Percentiles rank a stretch among this genome's conserved stretches.
phyloP scores from a whole-genome alignment of 2,329 filamentous ascomycete genomes.

The Scedosporium dehoogii region DNA sequence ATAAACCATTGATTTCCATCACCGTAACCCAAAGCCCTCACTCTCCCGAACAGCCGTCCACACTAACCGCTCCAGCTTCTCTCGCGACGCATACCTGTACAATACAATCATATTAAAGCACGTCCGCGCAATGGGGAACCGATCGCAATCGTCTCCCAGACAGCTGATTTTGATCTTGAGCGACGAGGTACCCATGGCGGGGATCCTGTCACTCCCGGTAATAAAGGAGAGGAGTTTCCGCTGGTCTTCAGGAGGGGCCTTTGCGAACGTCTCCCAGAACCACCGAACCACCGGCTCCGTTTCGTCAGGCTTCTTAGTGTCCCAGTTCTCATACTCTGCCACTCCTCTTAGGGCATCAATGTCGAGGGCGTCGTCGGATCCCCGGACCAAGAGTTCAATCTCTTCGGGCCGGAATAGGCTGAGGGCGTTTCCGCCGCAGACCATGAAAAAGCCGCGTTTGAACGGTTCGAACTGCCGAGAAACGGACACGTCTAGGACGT shows the following conservation, averaged over 20 bases:
- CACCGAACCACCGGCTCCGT: constrained; percentile 61
- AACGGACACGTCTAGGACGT: constrained; percentile 69
- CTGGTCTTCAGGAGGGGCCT: constrained; percentile 57
- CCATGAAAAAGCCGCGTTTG: constrained; percentile 86
- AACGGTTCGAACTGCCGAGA: constrained; percentile 84
- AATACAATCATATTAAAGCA: constrained; percentile 83
- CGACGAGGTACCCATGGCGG: constrained; percentile 75
- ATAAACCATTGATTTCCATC: constrained; percentile 13
- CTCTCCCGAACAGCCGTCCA: constrained; percentile 86
- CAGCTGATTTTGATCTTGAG: constrained; percentile 68
- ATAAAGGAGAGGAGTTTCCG: constrained; percentile 76
- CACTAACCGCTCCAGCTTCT: constrained; percentile 59
- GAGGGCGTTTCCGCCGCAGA: constrained; percentile 80
- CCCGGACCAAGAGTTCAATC: constrained; percentile 77
- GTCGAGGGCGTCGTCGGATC: constrained; percentile 75
- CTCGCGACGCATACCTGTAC: constrained; percentile 58
- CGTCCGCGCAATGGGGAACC: constrained; percentile 78
- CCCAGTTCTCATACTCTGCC: constrained; percentile 77
- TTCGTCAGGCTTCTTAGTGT: constrained; percentile 31
- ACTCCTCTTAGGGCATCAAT: constrained; percentile 66
- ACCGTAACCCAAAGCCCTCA: constrained; percentile 87
- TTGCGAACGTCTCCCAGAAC: constrained; percentile 81
- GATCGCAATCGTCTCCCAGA: constrained; percentile 60
- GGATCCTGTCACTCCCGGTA: constrained; percentile 83
- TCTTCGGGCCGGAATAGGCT: constrained; percentile 84